Evolutionary conservation across 2,329 filamentous ascomycete genomes (phyloP), one percentile per base, ranked within the genome.

Genomic region (Ascochyta fabae): DNA sequence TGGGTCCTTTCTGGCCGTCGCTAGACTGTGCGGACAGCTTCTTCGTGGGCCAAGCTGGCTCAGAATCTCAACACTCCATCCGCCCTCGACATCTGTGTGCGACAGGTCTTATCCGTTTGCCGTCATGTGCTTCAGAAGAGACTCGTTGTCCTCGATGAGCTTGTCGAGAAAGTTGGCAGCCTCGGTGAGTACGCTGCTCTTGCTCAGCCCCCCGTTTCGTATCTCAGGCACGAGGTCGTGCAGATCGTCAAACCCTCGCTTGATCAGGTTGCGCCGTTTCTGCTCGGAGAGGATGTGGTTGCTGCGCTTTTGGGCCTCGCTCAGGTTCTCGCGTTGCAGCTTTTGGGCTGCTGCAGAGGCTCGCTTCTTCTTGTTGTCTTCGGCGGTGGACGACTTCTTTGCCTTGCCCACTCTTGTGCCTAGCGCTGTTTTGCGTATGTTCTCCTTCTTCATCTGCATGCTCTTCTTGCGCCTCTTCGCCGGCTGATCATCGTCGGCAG

Each of bases 271-370:
- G 43, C 92, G 83, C 31, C 92, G 84, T 75, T 95, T 96, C 77
- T 96, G 91, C 71, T 96, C 92, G 48, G 91, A 95, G 48, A 88
- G 83, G 61, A 96, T 95, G 70, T 96, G 91, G 64, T 96, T 96
- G 67, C 88, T 88, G 41, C 91, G 83, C 75, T 94, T 95, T 75
- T 95, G 89, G 57, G 89, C 87, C 63, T 94, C 90, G 0, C 87
- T 85, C 4, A 95, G 73, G 60, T 88, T 88, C 66, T 88, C 84
- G 31, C 73, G 72, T 23, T 70, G 70, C 7, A 64, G 44, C 48
- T 70, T 73, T 35, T 69, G 65, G 5, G 62, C 59, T 0, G 66
- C 60, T 15, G 70, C 57, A 2, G 69, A 61, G 5, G 58, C 43
- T 6, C 70, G 62, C 44, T 70, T 71, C 47, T 69, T 71, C 60